Percentiles rank a stretch among this genome's conserved stretches.
These are phyloP conservation scores for Coemansia sp. DNA, from an alignment of 192 early-diverging fungal species.

Conservation along the genomic window DNA sequence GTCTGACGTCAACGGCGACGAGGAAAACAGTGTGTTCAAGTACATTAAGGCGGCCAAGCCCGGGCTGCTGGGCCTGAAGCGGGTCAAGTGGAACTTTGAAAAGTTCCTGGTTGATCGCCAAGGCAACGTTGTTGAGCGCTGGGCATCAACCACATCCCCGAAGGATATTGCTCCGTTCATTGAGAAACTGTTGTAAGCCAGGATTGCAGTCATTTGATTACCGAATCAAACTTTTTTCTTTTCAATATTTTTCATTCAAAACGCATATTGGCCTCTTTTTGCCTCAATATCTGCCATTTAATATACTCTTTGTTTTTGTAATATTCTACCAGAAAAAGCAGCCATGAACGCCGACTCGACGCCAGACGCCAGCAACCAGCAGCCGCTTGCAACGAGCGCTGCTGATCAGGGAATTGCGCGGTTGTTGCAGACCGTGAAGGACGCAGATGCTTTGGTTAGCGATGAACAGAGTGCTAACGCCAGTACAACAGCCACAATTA, in stretches of 20 bases:
- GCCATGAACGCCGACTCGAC: background rate
- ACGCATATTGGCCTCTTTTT: background rate
- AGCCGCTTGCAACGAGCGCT: background rate
- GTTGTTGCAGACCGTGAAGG: conserved; percentile 24
- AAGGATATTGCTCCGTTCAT: conserved; percentile 61
- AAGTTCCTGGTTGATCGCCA: conserved; percentile 74
- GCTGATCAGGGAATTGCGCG: conserved; percentile 1
- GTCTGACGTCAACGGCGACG: conserved; percentile 76
- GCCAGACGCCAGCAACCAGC: conserved; percentile 2
- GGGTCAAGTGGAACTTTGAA: conserved; percentile 85
- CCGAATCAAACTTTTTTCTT: conserved; percentile 6
- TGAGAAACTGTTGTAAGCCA: conserved; percentile 16
- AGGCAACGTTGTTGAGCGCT: conserved; percentile 67
- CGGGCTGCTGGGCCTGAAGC: conserved; percentile 55
- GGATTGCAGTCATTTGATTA: background rate
- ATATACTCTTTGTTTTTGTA: background rate
- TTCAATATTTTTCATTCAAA: background rate
- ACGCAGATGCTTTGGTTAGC: conserved; percentile 12
- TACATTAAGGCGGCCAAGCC: conserved; percentile 62
- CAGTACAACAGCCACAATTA: conserved; percentile 9
- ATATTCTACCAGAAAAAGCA: background rate
- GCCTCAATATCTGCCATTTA: background rate
- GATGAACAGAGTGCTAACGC: background rate
- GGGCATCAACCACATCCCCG: conserved; percentile 64
- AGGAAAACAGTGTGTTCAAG: conserved; percentile 64